These are phyloP conservation scores for Saturnispora sekii DNA, from an alignment of 805 yeast species.

Conservation along the genomic window DNA sequence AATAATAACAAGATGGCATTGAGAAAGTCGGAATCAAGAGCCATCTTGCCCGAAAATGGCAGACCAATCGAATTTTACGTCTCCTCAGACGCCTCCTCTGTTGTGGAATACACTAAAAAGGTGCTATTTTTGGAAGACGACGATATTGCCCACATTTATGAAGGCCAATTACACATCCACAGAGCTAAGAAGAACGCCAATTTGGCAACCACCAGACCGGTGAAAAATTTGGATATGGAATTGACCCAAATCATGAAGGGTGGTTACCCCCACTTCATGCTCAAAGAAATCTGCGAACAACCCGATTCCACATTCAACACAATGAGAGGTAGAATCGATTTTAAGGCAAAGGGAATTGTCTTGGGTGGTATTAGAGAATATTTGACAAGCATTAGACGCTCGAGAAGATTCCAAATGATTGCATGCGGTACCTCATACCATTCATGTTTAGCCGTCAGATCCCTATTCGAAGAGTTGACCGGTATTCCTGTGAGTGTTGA, in stretches of 20 bases:
- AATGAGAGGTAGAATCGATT: conserved; percentile 98
- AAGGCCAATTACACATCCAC: conserved; percentile 97
- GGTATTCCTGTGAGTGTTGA: conserved; percentile 92
- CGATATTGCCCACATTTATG: conserved; percentile 96
- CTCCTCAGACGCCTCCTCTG: conserved; percentile 96
- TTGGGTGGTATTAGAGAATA: conserved; percentile 85
- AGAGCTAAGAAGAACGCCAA: conserved; percentile 84
- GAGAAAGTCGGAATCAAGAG: conserved; percentile 62
- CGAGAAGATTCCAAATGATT: conserved; percentile 93
- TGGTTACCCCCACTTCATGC: conserved; percentile 93
- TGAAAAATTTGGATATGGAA: conserved; percentile 94
- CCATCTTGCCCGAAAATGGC: conserved; percentile 90
- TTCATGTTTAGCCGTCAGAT: conserved; percentile 94
- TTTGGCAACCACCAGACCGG: conserved; percentile 89
- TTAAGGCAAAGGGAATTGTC: conserved; percentile 63
- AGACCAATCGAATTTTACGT: conserved; percentile 88
- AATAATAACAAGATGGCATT: conserved; percentile 6
- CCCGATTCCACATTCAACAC: conserved; percentile 98
- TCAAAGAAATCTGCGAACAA: conserved; percentile 96
- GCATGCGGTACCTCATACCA: conserved; percentile 99
- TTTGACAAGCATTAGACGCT: conserved; percentile 83
- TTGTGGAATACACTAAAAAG: conserved; percentile 92
- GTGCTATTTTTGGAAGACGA: conserved; percentile 95
- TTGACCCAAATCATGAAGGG: conserved; percentile 98
- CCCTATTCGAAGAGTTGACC: conserved; percentile 91